Evolutionary conservation across 2,329 filamentous ascomycete genomes (phyloP), one percentile per base, ranked within the genome.

Genomic region (Fusarium mexicanum): DNA sequence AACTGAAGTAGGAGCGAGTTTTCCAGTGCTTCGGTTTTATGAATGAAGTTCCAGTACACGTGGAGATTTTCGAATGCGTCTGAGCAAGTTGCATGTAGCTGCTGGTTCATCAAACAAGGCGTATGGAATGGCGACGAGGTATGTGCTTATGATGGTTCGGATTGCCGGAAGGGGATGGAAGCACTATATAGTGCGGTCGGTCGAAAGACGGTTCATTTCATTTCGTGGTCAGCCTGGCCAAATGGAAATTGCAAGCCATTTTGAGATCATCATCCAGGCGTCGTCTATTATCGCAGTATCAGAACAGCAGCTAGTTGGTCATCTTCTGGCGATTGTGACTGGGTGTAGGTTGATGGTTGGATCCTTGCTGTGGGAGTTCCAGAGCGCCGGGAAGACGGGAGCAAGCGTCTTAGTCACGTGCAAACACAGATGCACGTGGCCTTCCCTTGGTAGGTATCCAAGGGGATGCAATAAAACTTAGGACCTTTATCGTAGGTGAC

Each of bases 341-440:
- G 64, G 54, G 72, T 77, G 76, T 38, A 76, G 76, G 63, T 76
- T 47, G 76, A 64, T 64, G 69, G 61, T 69, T 66, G 58, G 55
- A 72, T 74, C 65, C 51, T 67, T 65, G 65, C 72, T 77, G 76
- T 77, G 76, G 64, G 74, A 77, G 73, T 62, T 37, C 67, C 50
- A 58, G 48, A 48, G 43, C n/a, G 41, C 59, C 40, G 44, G 59
- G 61, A 77, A 59, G 61, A n/a, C n/a, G n/a, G n/a, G n/a, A 70
- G 54, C 61, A 69, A 64, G 65, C 53, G 61, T 64, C 20, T 26
- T 43, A 35, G 47, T 76, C 76, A 77, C 76, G 76, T 77, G 76
- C 18, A 37, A 6, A 6, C 12, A 33, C 40, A 29, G 14, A 48
- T 47, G 63, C 67, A 70, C 61, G 68, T 71, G 67, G 26, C 54